A percentile compares a stretch with the other conserved stretches of the same genome.
Conservation (phyloP, 2,329 filamentous ascomycete species). For the Penicillium sp. region DNA sequence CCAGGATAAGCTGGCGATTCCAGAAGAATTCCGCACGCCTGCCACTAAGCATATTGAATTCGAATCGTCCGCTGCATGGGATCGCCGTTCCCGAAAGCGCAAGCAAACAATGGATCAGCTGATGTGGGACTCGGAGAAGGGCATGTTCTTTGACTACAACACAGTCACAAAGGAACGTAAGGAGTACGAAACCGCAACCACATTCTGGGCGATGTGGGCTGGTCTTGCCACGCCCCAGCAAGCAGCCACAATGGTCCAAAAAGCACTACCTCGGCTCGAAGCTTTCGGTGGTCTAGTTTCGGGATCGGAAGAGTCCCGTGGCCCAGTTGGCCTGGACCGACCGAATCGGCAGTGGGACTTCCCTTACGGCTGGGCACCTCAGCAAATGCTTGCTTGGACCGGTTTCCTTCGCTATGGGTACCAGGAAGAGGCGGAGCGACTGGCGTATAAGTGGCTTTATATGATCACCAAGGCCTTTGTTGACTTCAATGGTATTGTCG, state of each 20-base stretch:
- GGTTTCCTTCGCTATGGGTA: constrained; percentile 91
- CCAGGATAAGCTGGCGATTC: constrained; percentile 79
- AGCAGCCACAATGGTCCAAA: constrained; percentile 79
- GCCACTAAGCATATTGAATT: constrained; percentile 68
- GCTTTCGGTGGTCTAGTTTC: constrained; percentile 84
- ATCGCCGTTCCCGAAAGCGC: constrained; percentile 81
- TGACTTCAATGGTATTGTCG: constrained; percentile 96
- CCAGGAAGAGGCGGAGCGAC: constrained; percentile 81
- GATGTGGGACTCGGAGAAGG: constrained; percentile 87
- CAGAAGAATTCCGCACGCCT: constrained; percentile 76
- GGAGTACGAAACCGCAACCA: constrained; percentile 87
- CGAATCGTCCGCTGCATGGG: constrained; percentile 86
- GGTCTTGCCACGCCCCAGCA: constrained; percentile 84
- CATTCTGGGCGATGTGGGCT: constrained; percentile 97
- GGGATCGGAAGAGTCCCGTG: constrained; percentile 87
- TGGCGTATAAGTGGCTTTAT: constrained; percentile 96
- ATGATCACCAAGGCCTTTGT: constrained; percentile 99
- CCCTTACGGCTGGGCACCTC: constrained; percentile 96
- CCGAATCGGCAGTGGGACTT: constrained; percentile 99
- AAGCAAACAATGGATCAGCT: constrained; percentile 89
- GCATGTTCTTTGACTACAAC: constrained; percentile 98
- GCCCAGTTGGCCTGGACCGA: constrained; percentile 74
- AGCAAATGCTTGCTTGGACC: constrained; percentile 98
- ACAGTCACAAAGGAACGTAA: constrained; percentile 79
- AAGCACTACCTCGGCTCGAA: constrained; percentile 85